Base-by-base conservation (phyloP, 164 flowering plant species). In the Macadamia integrifolia region DNA sequence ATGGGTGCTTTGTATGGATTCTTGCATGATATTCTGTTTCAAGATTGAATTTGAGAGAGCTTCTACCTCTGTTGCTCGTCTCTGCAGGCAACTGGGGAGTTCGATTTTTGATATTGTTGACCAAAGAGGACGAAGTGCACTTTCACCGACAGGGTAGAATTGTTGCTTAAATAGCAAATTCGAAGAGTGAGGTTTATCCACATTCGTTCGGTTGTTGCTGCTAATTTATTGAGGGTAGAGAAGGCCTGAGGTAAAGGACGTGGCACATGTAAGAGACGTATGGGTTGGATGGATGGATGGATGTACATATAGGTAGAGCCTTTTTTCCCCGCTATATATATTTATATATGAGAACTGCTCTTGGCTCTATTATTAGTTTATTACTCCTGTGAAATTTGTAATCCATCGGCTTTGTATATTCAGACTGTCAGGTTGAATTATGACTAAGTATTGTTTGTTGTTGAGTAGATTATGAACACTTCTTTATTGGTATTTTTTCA, bases 31-130 rank as follows among this genome's bases (percentile, higher is more conserved):
- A 55, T 32, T 31, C 13, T 50, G 60, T 17, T 23, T 18, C 17
- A 10, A 53, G 7, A 28, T 44, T 46, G 23, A 10, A 9, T 28
- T 12, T 52, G 17, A 18, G n/a, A 58, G 1, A 18, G 31, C 64
- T 58, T 32, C 8, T n/a, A 48, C 18, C 23, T 60, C 23, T 23
- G 23, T 23, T 23, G 23, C 23, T 23, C 0, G 23, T 23, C 17
- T 63, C 28, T 71, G 64, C 86, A 91, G 97, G 97, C 93, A 69
- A 81, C 77, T 3, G 97, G 98, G 65, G 97, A 93, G 70, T 91
- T 93, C 35, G 93, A 93, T 9, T 93, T 93, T 81, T 91, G 81
- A 89, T 69, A 63, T 43, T 52, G 32, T 29, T 7, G 53, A 52
- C 17, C 50, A 23, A 23, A 23, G 65, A 17, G 53, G 10, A 35